Evolutionary conservation across 495 filamentous ascomycete species (phyloP).

Genomic region (Echria macrotheca): DNA sequence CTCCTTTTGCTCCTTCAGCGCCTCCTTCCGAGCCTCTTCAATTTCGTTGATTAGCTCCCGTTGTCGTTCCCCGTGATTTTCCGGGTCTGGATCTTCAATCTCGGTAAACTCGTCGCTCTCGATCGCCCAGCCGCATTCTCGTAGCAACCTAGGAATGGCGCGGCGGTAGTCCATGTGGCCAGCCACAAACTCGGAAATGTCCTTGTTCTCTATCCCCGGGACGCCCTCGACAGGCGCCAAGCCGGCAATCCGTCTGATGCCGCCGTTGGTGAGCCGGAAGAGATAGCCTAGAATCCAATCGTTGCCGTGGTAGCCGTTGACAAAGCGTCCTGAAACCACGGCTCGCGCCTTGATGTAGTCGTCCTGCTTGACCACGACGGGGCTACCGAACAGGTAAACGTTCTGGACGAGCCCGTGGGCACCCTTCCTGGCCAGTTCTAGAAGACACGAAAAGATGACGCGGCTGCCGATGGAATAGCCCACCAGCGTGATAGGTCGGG

Average conservation of each 20-base stretch:
- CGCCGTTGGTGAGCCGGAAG: slow-evolving; percentile 89
- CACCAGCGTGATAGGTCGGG: slow-evolving; percentile 88
- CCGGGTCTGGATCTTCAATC: slow-evolving; percentile 96
- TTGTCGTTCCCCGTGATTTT: slow-evolving; percentile 82
- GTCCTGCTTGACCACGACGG: slow-evolving; percentile 85
- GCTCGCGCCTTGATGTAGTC: slow-evolving; percentile 77
- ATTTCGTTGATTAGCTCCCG: slow-evolving; percentile 93
- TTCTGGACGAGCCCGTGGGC: slow-evolving; percentile 92
- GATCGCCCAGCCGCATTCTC: slow-evolving; percentile 77
- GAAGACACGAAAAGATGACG: slow-evolving; percentile 88
- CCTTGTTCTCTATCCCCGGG: slow-evolving; percentile 79
- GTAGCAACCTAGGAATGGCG: slow-evolving; percentile 82
- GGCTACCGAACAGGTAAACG: slow-evolving; percentile 89
- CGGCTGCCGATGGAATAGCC: slow-evolving; percentile 91
- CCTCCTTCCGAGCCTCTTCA: slow-evolving; percentile 83
- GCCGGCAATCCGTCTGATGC: slow-evolving; percentile 87
- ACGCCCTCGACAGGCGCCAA: slow-evolving; percentile 73
- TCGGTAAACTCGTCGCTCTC: slow-evolving; percentile 92
- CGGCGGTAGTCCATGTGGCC: slow-evolving; percentile 96
- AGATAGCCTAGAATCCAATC: slow-evolving; percentile 99
- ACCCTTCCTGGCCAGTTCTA: slow-evolving; percentile 79
- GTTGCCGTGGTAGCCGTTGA: slow-evolving; percentile 90
- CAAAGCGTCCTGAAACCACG: slow-evolving; percentile 82
- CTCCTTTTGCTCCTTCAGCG: slow-evolving; percentile 52
- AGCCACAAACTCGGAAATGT: slow-evolving; percentile 78